Base-by-base conservation (phyloP, 2,329 filamentous ascomycete species). In the Diplocarpon rosae region DNA sequence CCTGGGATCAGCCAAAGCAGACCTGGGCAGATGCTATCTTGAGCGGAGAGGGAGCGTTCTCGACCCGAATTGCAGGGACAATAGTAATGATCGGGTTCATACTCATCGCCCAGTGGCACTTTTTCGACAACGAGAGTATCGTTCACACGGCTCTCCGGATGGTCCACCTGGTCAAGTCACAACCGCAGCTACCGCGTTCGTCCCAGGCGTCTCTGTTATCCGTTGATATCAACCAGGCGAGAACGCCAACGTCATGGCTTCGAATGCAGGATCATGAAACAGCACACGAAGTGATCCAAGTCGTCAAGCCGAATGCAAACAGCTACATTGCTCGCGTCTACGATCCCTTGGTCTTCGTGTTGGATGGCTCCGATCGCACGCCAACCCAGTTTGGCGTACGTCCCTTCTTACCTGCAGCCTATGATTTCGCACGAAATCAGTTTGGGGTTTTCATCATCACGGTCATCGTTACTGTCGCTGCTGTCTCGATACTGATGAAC, bases 191-290 rank as follows among this genome's bases (percentile, higher is more conserved):
- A 7, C 33, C 50, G 14, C 51, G 48, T 6, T 52, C 46, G 24
- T 43, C 48, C 2, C 54, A 63, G 24, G 55, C 61, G 20, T 59
- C 66, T 14, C 61, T 72, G 2, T 59, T 73, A 2, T 68, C 78
- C 1, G 69, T 78, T 10, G 71, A 75, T 16, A 73, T 88, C 48
- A 80, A 89, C 56, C 83, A 86, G 58, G 83, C 82, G 2, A 71
- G 84, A 48, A 84, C 79, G n/a, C 84, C 82, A 1, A 78, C 73
- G 3, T 82, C 84, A 13, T 90, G 85, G 85, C 68, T 89, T 39
- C 73, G 75, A 20, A 69, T 87, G 45, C 85, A 89, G 60, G 84
- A 89, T 54, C 83, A 87, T 54, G 81, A 85, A 56, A 87, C 83
- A 1, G 84, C 83, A 2, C 75, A 74, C 31, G 85, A 89, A 57